These are phyloP conservation scores for Colletotrichum horii DNA, from an alignment of 2,329 filamentous ascomycete species.

Conservation along the genomic window DNA sequence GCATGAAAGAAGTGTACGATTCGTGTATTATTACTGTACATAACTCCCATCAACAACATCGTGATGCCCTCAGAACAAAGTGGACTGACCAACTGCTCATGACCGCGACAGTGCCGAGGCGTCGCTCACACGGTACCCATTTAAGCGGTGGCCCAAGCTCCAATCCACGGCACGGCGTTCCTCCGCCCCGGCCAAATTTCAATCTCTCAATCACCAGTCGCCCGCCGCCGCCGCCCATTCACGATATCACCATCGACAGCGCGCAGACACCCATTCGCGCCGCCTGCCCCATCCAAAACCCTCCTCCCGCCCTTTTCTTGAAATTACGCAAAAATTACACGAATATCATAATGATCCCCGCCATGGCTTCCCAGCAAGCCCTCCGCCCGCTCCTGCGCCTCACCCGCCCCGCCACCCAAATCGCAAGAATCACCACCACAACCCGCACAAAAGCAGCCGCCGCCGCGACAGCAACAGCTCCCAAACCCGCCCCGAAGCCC, in stretches of 20 bases:
- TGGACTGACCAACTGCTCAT: background rate
- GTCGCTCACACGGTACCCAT: background rate
- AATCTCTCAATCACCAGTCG: background rate
- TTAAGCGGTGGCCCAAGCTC: conserved; percentile 11
- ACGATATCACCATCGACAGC: background rate
- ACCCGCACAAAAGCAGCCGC: background rate
- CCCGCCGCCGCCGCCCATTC: conserved; percentile 14
- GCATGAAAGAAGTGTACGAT: background rate
- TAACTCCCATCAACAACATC: background rate
- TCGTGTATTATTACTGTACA: background rate
- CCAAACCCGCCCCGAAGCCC: background rate
- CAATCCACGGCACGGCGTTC: conserved; percentile 4
- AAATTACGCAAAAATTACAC: background rate
- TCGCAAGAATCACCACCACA: background rate
- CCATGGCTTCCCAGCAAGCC: conserved; percentile 9
- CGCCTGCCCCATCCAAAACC: background rate
- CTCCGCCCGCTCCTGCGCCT: conserved; percentile 17
- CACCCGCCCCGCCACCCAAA: background rate
- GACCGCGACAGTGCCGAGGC: background rate
- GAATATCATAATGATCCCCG: background rate
- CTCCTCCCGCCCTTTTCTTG: background rate
- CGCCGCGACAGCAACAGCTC: background rate
- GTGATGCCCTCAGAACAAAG: background rate
- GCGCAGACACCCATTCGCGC: background rate
- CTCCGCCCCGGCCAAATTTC: conserved; percentile 14